Percentiles rank a stretch among this genome's conserved stretches.
Conservation (phyloP, 1,284 basidiomycete species). For the Cryptococcus neoformans region DNA sequence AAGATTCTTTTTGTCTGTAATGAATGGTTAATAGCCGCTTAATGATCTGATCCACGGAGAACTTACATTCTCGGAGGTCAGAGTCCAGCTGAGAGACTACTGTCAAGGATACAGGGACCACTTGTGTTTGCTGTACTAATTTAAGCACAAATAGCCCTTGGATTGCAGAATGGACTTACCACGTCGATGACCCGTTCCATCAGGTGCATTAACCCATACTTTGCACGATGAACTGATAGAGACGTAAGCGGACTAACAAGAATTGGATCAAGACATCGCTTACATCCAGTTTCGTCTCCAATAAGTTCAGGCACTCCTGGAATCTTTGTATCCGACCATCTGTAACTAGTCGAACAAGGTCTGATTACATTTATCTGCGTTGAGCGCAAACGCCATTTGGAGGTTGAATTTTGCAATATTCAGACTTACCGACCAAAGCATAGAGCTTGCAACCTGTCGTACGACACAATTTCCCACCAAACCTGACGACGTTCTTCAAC, state of each 20-base stretch:
- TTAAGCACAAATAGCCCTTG: neutral
- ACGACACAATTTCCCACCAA: constrained; percentile 48
- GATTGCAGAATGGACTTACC: constrained; percentile 14
- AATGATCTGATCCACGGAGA: neutral
- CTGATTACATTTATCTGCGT: constrained; percentile 6
- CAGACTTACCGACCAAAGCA: constrained; percentile 38
- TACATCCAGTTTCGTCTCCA: constrained; percentile 37
- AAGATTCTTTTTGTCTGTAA: constrained; percentile 33
- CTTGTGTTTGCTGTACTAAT: constrained; percentile 39
- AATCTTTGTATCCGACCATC: constrained; percentile 38
- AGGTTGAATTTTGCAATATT: neutral
- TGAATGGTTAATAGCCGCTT: neutral
- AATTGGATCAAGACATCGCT: constrained; percentile 11
- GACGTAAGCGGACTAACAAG: neutral
- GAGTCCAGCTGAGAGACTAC: constrained; percentile 36
- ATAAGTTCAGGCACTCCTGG: constrained; percentile 26
- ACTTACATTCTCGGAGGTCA: constrained; percentile 40
- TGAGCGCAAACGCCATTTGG: too few species aligned
- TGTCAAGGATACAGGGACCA: constrained; percentile 30
- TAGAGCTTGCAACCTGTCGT: constrained; percentile 45
- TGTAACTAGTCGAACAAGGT: constrained; percentile 36
- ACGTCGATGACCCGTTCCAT: constrained; percentile 47
- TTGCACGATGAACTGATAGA: constrained; percentile 32
- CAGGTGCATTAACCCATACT: constrained; percentile 39
- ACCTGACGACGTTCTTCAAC: constrained; percentile 43